phyloP scores from a whole-genome alignment of 176 grass and related monocot species.

The Triticum timopheevii region DNA sequence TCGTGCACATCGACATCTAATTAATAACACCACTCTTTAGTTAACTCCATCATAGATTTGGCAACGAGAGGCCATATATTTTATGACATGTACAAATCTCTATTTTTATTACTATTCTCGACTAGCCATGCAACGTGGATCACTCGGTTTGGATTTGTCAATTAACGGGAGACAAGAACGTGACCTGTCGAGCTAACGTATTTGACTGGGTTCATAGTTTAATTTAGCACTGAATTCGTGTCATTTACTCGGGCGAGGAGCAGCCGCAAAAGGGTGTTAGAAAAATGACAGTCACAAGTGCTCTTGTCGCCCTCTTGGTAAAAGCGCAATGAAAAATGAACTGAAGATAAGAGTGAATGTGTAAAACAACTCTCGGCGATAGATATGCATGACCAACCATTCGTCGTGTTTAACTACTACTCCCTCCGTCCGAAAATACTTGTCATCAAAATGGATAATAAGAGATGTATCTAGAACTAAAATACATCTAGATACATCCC shows the following conservation, averaged over 20 bases:
- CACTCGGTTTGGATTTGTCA: constrained; percentile 1
- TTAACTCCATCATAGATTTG: background rate
- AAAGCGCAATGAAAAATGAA: background rate
- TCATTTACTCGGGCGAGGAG: background rate
- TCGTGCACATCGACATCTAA: constrained; percentile 7
- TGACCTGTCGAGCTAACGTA: background rate
- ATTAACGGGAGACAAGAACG: constrained; percentile 35
- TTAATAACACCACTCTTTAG: background rate
- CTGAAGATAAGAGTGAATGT: background rate
- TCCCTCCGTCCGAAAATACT: too few species aligned
- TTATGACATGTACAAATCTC: background rate
- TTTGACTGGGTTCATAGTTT: background rate
- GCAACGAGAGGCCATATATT: background rate
- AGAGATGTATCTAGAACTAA: too few species aligned
- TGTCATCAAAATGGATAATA: too few species aligned
- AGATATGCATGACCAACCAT: background rate
- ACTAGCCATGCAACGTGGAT: constrained; percentile 1
- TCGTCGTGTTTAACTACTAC: background rate
- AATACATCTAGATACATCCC: too few species aligned
- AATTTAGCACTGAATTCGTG: background rate
- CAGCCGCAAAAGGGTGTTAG: background rate
- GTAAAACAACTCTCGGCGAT: background rate
- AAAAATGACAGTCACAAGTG: background rate
- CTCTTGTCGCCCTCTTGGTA: background rate
- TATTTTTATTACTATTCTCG: background rate